phyloP scores from a whole-genome alignment of 2,329 filamentous ascomycete species.

The Cercospora canescens region DNA sequence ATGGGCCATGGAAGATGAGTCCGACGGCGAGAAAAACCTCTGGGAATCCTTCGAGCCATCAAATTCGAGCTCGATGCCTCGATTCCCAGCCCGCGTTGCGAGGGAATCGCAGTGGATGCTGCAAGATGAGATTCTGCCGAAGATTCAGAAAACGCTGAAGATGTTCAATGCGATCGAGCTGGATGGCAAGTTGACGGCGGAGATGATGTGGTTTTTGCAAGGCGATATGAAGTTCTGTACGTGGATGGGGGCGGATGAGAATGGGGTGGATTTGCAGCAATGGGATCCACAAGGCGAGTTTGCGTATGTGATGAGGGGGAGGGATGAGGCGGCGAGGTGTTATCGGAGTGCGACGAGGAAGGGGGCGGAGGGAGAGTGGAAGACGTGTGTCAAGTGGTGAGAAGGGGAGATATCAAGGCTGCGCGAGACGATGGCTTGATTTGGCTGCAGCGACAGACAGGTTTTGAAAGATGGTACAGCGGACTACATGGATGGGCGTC shows the following conservation, averaged over 20 bases:
- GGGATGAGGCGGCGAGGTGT: background rate
- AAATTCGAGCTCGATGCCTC: background rate
- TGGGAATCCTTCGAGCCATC: background rate
- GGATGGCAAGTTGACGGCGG: background rate
- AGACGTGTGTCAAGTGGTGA: background rate
- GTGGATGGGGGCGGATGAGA: background rate
- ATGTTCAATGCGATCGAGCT: background rate
- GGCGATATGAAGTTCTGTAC: background rate
- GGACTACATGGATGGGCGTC: too few species aligned
- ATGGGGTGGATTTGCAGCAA: background rate
- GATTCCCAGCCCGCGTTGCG: background rate
- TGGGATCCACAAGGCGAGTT: background rate
- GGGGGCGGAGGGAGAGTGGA: background rate
- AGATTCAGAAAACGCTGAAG: background rate
- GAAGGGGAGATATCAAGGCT: background rate
- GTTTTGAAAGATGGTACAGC: too few species aligned
- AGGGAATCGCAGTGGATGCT: background rate
- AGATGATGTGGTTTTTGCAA: slow-evolving; percentile 1
- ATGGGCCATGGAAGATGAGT: background rate
- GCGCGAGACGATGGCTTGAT: background rate
- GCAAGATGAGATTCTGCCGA: background rate
- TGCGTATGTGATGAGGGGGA: background rate
- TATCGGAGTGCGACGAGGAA: slow-evolving; percentile 6
- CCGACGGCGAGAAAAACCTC: background rate
- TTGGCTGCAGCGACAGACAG: too few species aligned